Evolutionary conservation across 306 rosid species (phyloP).

Genomic region (Coriaria nepalensis): DNA sequence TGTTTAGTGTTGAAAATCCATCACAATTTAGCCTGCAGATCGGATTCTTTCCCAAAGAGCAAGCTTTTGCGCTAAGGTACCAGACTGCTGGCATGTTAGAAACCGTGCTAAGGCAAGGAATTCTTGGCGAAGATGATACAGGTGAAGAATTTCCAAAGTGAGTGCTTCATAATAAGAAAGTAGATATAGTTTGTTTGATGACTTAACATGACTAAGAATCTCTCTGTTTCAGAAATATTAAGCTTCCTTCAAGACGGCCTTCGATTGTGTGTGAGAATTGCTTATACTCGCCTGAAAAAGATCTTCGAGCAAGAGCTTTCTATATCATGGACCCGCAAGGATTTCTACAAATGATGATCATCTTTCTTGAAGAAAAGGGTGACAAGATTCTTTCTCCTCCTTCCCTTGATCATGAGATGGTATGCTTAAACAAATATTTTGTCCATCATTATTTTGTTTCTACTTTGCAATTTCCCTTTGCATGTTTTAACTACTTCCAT

Average conservation of each 20-base stretch:
- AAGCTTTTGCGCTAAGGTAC: constrained; percentile 84
- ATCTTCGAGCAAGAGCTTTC: constrained; percentile 78
- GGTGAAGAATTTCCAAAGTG: constrained; percentile 92
- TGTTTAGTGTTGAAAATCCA: constrained; percentile 48
- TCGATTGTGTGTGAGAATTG: constrained; percentile 89
- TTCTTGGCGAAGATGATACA: constrained; percentile 89
- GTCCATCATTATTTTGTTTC: background rate
- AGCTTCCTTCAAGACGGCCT: constrained; percentile 82
- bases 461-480: background rate
- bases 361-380: constrained; percentile 80
- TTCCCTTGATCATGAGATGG: constrained; percentile 28
- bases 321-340: constrained; percentile 92
- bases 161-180: constrained; percentile 9
- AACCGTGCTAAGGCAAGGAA: constrained; percentile 70
- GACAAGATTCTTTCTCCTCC: constrained; percentile 36
- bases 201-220: background rate
- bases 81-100: constrained; percentile 97
- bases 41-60: constrained; percentile 77
- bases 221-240: constrained; percentile 56
- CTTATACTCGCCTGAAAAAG: constrained; percentile 52
- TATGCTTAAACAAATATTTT: constrained; percentile 16
- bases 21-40: constrained; percentile 79
- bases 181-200: background rate
- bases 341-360: constrained; percentile 55
- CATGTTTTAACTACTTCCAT: constrained; percentile 10